A percentile compares a stretch with the other conserved stretches of the same genome.
Conservation (phyloP, 768 basidiomycete genomes). For the Boletus barrowsii region DNA sequence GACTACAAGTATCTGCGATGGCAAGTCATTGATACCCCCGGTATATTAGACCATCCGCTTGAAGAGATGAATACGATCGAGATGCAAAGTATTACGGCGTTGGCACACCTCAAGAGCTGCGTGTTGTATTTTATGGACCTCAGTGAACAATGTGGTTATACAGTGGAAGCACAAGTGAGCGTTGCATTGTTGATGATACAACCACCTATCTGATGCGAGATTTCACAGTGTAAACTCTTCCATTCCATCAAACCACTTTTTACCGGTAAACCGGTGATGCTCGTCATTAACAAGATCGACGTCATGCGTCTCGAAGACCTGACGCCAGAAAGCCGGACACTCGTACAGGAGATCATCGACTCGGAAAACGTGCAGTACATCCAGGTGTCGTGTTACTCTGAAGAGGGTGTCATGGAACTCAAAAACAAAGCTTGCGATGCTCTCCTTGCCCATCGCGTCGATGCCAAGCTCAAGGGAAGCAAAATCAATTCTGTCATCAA, state of each 20-base stretch:
- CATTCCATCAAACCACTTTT: constrained; percentile 99
- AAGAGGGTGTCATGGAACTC: constrained; percentile 96
- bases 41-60: constrained; percentile 94
- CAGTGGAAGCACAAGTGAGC: constrained; percentile 89
- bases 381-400: constrained; percentile 91
- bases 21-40: constrained; percentile 99
- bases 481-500: constrained; percentile 92
- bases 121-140: constrained; percentile 99
- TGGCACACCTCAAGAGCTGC: constrained; percentile 93
- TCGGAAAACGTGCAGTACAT: constrained; percentile 68
- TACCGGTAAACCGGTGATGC: constrained; percentile 84
- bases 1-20: constrained; percentile 99
- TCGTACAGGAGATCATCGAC: constrained; percentile 87
- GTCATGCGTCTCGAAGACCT: constrained; percentile 87
- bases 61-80: constrained; percentile 99
- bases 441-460: constrained; percentile 91
- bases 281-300: constrained; percentile 98
- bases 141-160: constrained; percentile 97
- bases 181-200: not conserved
- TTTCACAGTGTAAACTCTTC: constrained; percentile 87
- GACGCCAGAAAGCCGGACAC: constrained; percentile 63
- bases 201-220: not conserved
- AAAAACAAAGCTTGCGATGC: constrained; percentile 96
- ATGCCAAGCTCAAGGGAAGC: constrained; percentile 88
- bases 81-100: constrained; percentile 98